These are phyloP conservation scores for Picea abies DNA, from an alignment of 83 land plant species.

Conservation along the genomic window DNA sequence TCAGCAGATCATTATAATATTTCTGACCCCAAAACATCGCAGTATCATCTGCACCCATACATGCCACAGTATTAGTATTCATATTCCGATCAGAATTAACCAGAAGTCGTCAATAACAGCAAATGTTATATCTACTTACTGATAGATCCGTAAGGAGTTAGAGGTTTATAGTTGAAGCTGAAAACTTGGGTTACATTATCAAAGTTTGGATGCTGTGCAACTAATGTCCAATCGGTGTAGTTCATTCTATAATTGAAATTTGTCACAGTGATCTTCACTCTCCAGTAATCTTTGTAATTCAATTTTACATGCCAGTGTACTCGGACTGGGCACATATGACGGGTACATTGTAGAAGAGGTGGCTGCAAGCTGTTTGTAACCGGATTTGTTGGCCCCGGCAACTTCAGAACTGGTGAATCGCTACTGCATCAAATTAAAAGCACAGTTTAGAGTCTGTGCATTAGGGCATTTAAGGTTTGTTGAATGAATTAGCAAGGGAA, in stretches of 20 bases:
- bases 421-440: constrained; percentile 22
- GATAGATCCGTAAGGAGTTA: constrained; percentile 33
- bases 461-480: too few relatives aligned
- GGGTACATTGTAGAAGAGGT: constrained; percentile 48
- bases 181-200: constrained; percentile 37
- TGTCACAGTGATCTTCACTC: constrained; percentile 50
- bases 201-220: constrained; percentile 51
- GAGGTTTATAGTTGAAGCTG: constrained; percentile 52
- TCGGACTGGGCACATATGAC: constrained; percentile 51
- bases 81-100: too few relatives aligned
- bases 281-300: constrained; percentile 61
- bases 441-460: too few relatives aligned
- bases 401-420: constrained; percentile 31
- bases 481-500: too few relatives aligned
- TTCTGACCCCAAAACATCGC: constrained; percentile 72
- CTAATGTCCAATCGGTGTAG: constrained; percentile 59
- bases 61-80: too few relatives aligned
- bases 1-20: constrained; percentile 74
- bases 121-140: constrained; percentile 27
- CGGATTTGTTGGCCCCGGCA: constrained; percentile 32
- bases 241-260: constrained; percentile 51
- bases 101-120: too few relatives aligned
- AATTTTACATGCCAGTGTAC: constrained; percentile 62
- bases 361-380: constrained; percentile 4
- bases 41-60: constrained; percentile 59